Evolutionary conservation across 129 eudicot genomes (phyloP), one percentile per base, ranked within the genome.

Genomic region (Tagetes erecta): DNA sequence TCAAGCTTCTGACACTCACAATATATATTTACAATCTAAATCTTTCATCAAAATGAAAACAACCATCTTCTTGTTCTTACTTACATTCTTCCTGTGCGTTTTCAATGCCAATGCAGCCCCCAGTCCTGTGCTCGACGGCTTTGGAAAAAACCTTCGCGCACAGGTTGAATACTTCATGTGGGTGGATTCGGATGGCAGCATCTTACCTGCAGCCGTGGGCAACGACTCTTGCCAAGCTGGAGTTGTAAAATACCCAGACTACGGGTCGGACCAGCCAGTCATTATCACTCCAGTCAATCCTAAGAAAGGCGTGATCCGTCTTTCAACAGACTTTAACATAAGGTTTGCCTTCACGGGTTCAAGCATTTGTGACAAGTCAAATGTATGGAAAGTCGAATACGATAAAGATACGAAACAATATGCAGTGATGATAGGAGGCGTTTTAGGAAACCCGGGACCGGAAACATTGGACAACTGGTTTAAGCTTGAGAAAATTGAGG

Each of bases 401-500:
- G 74, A 80, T 44, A 53, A 62, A 20, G 9, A 33, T 2, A 35
- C 42, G 13, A 46, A 37, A 45, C 71, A 67, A 12, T 73, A 74
- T 60, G 53, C 45, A 44, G 75, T 83, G 73, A 76, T 73, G 38
- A 9, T 53, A 55, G 87, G 84, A 35, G 84, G 87, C 13, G 82
- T 76, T 2, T 69, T 67, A 52, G 84, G 84, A 36, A 80, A 83
- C 72, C 82, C 84, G 36, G 87, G 79, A 27, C 67, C 7, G 0
- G 6, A 50, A 42, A 82, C 80, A 3, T 1, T 62, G 9, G 68
- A 62, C n/a, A 83, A 76, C 50, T 80, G 87, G 87, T 80, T 80
- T 31, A 80, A 80, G 62, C 72, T 84, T 31, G 84, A 76, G 49
- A 80, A 80, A 76, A 67, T 60, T 53, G 45, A 36, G 6, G 57